Conservation (phyloP, 2,329 filamentous ascomycete genomes). For the Penicillium sp. region DNA sequence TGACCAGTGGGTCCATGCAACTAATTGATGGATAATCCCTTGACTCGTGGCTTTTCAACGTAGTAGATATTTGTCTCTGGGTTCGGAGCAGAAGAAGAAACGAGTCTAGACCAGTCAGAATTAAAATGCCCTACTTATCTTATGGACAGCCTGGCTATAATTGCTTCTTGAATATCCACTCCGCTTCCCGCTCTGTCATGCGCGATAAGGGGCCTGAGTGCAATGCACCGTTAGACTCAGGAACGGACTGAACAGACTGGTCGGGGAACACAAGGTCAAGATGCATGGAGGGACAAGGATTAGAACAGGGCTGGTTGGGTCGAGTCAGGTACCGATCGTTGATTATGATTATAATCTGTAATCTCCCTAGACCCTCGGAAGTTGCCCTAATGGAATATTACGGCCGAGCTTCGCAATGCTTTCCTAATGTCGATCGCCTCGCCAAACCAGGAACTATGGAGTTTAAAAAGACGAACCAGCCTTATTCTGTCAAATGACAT, state of each 20-base stretch:
- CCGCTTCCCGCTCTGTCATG: background rate
- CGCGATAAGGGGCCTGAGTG: background rate
- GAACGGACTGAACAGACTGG: conserved; percentile 11
- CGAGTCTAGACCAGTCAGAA: conserved; percentile 24
- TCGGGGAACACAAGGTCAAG: conserved; percentile 10
- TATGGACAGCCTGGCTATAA: conserved; percentile 8
- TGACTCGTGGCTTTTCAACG: background rate
- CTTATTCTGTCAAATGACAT: conserved; percentile 10
- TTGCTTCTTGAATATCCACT: conserved; percentile 8
- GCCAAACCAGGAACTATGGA: background rate
- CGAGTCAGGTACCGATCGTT: conserved; percentile 24
- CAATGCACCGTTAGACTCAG: conserved; percentile 11
- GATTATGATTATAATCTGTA: conserved; percentile 1
- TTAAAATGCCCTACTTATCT: conserved; percentile 14
- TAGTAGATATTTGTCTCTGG: background rate
- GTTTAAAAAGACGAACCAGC: conserved; percentile 9
- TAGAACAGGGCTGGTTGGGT: conserved; percentile 12
- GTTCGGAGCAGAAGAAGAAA: conserved; percentile 22
- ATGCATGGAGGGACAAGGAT: background rate
- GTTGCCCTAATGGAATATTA: background rate
- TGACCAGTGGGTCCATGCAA: too few species aligned
- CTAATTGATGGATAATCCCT: background rate
- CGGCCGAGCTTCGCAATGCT: background rate
- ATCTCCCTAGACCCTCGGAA: background rate
- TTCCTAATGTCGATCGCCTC: conserved; percentile 6